These are phyloP conservation scores for Pinus taeda DNA, from an alignment of 75 land plant species.

Conservation along the genomic window DNA sequence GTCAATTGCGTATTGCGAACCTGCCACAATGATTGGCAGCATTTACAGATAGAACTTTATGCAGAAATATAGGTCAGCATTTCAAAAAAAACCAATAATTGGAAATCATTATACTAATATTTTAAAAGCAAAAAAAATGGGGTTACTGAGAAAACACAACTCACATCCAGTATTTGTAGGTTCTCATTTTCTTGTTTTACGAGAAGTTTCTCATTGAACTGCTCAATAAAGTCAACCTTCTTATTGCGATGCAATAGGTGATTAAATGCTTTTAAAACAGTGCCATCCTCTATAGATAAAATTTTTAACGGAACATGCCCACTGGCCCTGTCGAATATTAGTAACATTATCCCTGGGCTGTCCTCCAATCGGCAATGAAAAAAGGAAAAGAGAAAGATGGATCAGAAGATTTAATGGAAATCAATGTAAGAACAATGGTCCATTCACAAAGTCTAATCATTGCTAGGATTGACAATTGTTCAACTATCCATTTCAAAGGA, in stretches of 20 bases:
- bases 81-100: neutral
- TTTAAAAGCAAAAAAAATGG: neutral
- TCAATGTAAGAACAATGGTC: neutral
- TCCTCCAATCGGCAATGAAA: no score
- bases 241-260: slow-evolving; percentile 91
- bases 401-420: neutral
- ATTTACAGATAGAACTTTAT: no score
- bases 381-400: neutral
- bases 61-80: no score
- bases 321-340: slow-evolving; percentile 68
- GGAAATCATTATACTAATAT: neutral
- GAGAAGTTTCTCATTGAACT: slow-evolving; percentile 98
- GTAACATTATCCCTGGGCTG: slow-evolving; percentile 98
- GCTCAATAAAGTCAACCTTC: slow-evolving; percentile 94
- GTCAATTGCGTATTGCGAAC: slow-evolving; percentile 80
- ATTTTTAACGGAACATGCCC: slow-evolving; percentile 92
- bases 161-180: slow-evolving; percentile 97
- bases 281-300: slow-evolving; percentile 95
- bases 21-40: slow-evolving; percentile 22
- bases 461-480: no score
- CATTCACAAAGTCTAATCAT: no score
- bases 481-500: no score
- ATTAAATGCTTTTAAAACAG: slow-evolving; percentile 84
- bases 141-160: neutral
- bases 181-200: slow-evolving; percentile 99